These are phyloP conservation scores for Gentiana dahurica DNA, from an alignment of 257 asterid genomes.

Conservation along the genomic window DNA sequence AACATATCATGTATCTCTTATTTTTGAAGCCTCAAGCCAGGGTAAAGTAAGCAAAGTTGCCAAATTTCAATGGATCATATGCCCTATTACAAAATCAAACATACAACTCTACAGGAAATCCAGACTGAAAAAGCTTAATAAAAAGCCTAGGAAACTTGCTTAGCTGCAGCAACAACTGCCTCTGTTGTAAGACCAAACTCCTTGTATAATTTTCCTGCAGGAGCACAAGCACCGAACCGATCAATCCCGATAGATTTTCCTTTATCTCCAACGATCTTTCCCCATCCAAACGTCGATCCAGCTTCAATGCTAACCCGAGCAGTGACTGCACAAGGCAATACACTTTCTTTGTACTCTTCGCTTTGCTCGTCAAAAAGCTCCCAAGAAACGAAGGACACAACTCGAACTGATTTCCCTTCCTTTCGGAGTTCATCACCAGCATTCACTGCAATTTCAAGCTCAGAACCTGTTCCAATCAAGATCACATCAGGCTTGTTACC, in stretches of 20 bases:
- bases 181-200: constrained; percentile 59
- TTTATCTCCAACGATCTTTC: constrained; percentile 46
- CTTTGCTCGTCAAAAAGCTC: constrained; percentile 69
- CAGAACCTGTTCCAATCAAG: constrained; percentile 62
- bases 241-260: constrained; percentile 70
- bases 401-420: constrained; percentile 74
- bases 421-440: constrained; percentile 65
- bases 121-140: constrained; percentile 14
- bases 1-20: no score
- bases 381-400: constrained; percentile 75
- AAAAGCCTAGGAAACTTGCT: constrained; percentile 34
- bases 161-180: constrained; percentile 72
- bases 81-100: constrained; percentile 5
- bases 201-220: constrained; percentile 45
- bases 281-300: constrained; percentile 73
- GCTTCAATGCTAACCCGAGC: constrained; percentile 85
- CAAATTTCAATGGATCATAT: no score
- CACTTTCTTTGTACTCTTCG: constrained; percentile 67
- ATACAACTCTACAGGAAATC: constrained; percentile 9
- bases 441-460: constrained; percentile 56
- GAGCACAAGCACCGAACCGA: constrained; percentile 65
- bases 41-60: no score
- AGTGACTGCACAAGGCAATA: constrained; percentile 43
- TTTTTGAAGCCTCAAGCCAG: no score
- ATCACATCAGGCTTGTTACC: constrained; percentile 61